Percentiles rank a stretch among this genome's conserved stretches.
These are phyloP conservation scores for Thermochaetoides thermophila DNA, from an alignment of 495 filamentous ascomycete species.

Conservation along the genomic window DNA sequence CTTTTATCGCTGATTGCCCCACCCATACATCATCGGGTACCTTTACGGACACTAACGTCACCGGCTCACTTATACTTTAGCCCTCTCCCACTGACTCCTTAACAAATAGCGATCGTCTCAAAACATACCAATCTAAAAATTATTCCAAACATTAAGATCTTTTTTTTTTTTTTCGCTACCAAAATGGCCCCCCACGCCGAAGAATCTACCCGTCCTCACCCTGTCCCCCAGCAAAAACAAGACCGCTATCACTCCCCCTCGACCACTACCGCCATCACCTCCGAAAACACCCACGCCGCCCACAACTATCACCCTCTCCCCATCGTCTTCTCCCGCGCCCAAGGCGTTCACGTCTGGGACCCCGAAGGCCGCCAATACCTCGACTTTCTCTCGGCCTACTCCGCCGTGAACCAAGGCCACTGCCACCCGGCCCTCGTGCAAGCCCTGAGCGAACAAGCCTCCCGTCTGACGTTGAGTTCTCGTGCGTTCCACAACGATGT, in stretches of 20 bases:
- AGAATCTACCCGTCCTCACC: constrained; percentile 8
- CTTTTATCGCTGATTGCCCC: no score
- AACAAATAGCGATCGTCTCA: no score
- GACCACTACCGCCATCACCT: constrained; percentile 60
- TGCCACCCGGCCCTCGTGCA: constrained; percentile 92
- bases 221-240: constrained; percentile 16
- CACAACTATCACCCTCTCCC: constrained; percentile 99
- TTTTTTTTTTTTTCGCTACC: no score
- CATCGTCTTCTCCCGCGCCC: constrained; percentile 71
- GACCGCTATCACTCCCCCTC: constrained; percentile 64
- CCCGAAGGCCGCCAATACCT: constrained; percentile 94
- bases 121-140: no score
- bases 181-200: constrained; percentile 48
- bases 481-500: constrained; percentile 99
- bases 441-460: constrained; percentile 79
- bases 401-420: constrained; percentile 95
- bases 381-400: constrained; percentile 96
- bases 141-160: no score
- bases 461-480: constrained; percentile 80
- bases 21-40: no score
- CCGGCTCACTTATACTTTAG: no score
- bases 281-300: constrained; percentile 74
- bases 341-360: constrained; percentile 86
- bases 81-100: no score
- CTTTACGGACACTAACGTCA: no score